phyloP scores from a whole-genome alignment of 2,329 filamentous ascomycete genomes.

The Rosellinia necatrix region DNA sequence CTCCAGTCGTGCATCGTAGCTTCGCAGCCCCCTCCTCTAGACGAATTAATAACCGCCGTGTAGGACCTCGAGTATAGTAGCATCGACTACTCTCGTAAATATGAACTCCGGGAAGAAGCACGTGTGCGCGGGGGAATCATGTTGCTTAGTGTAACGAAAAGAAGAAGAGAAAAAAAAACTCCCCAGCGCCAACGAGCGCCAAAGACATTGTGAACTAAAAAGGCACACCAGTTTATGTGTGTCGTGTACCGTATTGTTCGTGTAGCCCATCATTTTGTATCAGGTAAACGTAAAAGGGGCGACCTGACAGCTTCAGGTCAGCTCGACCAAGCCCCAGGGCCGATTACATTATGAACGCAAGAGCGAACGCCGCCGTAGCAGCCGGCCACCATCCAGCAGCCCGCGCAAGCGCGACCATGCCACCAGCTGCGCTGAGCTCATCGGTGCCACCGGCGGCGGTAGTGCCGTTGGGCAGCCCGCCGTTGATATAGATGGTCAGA shows the following conservation, averaged over 20 bases:
- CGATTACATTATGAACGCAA: conserved; percentile 48
- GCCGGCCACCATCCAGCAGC: conserved; percentile 57
- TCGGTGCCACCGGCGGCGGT: conserved; percentile 55
- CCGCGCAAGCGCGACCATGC: conserved; percentile 42
- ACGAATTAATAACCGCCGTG: too few relatives aligned
- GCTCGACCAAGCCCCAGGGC: background rate
- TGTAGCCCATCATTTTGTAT: background rate
- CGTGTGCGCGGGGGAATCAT: background rate
- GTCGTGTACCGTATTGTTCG: background rate
- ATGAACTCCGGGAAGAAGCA: background rate
- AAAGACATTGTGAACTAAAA: background rate
- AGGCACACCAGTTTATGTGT: background rate
- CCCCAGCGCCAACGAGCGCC: conserved; percentile 15
- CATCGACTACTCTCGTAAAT: background rate
- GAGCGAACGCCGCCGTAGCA: conserved; percentile 48
- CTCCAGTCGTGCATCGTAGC: too few relatives aligned
- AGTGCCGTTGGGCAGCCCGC: conserved; percentile 73
- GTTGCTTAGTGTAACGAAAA: background rate
- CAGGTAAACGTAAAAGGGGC: conserved; percentile 1
- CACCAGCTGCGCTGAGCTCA: conserved; percentile 43
- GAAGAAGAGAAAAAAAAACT: too few relatives aligned
- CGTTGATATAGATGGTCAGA: conserved; percentile 71
- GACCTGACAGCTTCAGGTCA: background rate
- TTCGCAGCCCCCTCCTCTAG: too few relatives aligned
- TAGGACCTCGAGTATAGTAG: background rate